Base-by-base conservation (phyloP, 257 asterid genomes). In the Primulina eburnea region DNA sequence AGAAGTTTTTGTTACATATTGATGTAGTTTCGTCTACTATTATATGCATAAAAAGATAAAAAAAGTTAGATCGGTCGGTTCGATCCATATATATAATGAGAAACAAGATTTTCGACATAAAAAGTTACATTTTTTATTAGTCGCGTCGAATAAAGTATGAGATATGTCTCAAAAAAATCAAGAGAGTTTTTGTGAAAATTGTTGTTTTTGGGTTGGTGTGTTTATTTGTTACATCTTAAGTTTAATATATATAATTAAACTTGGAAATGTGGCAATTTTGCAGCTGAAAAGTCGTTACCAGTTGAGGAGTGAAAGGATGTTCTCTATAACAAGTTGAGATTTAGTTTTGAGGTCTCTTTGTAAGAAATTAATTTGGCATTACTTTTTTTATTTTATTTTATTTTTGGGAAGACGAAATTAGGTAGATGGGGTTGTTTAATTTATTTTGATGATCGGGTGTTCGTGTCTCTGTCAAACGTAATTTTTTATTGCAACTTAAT, bases 211-310 rank as follows among this genome's bases (percentile, higher is more conserved):
- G 30, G 4, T 28, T 28, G 4, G 30, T 28, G 30, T 28, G 0
- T 28, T 28, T 28, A 28, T 28, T 28, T 3, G 30, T 28, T 3
- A 28, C 2, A 28, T 28, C 30, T 28, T 28, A 28, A 28, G 30
- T 28, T 24, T 24, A 24, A 24, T 0, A 24, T 24, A 24, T 24
- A 24, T 24, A 24, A 29, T 60, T 5, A 5, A 47, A 47, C n/a
- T 12, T 43, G 75, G 62, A 10, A 67, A 37, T 18, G 35, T 67
- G 34, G 2, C n/a, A 55, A 57, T 43, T 65, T 64, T 72, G 71
- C 83, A 79, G 83, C 73, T 64, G 67, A 59, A 56, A 52, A 29
- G 24, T 72, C 77, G 52, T 68, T 52, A 53, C 59, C 75, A 21
- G 60, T 62, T 50, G 70, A 79, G 64, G 70, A 72, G 63, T 60